A percentile compares a stretch with the other conserved stretches of the same genome.
These are phyloP conservation scores for Candolleomyces efflorescens DNA, from an alignment of 768 basidiomycete species.

Conservation along the genomic window DNA sequence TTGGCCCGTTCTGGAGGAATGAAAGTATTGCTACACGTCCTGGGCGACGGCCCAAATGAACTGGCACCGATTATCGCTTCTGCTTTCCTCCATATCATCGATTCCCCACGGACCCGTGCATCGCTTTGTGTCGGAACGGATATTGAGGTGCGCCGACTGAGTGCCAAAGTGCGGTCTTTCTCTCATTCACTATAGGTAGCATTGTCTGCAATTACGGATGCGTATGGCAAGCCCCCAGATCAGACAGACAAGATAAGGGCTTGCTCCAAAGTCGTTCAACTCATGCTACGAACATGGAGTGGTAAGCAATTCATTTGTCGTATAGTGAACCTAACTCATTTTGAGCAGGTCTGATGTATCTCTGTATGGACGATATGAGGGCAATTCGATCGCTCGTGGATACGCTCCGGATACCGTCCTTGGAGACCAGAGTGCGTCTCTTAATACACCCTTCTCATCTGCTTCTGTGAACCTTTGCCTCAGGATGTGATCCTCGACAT, in stretches of 20 bases:
- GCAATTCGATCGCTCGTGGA: slow-evolving; percentile 84
- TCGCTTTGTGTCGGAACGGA: slow-evolving; percentile 81
- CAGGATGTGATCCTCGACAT: slow-evolving; percentile 93
- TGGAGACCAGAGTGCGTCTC: slow-evolving; percentile 73
- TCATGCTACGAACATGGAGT: slow-evolving; percentile 90
- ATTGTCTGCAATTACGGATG: slow-evolving; percentile 86
- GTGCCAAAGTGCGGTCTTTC: not conserved
- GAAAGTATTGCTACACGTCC: slow-evolving; percentile 76
- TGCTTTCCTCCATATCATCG: slow-evolving; percentile 78
- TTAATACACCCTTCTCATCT: too few relatives aligned
- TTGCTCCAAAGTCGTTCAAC: slow-evolving; percentile 71
- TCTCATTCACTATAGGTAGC: slow-evolving; percentile 52
- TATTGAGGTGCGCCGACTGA: slow-evolving; percentile 63
- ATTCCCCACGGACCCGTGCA: slow-evolving; percentile 77
- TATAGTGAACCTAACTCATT: not conserved
- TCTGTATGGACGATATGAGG: slow-evolving; percentile 84
- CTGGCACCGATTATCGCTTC: slow-evolving; percentile 74
- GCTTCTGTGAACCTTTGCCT: not conserved
- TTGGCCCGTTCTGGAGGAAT: slow-evolving; percentile 80
- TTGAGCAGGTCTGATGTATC: slow-evolving; percentile 77
- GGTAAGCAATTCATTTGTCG: slow-evolving; percentile 46
- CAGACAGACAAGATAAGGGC: slow-evolving; percentile 78
- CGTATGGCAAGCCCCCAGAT: slow-evolving; percentile 78
- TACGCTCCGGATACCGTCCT: slow-evolving; percentile 82
- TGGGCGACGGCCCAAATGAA: slow-evolving; percentile 89